A percentile compares a stretch with the other conserved stretches of the same genome.
These are phyloP conservation scores for Corynespora cassiicola DNA, from an alignment of 2,329 filamentous ascomycete genomes.

Conservation along the genomic window DNA sequence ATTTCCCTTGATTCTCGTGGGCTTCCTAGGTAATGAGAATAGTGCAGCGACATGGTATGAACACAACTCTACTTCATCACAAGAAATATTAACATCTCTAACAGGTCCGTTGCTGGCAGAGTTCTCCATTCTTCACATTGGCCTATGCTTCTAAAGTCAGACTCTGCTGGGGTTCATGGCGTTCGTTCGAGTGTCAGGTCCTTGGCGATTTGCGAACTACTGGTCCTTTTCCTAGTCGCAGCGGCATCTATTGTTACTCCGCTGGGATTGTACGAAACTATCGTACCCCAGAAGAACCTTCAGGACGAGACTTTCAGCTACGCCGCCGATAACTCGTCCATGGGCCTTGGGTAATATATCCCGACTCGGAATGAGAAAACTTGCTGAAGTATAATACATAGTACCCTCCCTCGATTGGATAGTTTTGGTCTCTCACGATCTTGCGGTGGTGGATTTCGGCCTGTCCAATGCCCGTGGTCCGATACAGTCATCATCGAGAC, in stretches of 20 bases:
- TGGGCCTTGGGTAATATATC: constrained; percentile 25
- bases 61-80: constrained; percentile 34
- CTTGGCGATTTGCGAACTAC: constrained; percentile 29
- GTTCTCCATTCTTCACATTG: constrained; percentile 51
- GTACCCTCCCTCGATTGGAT: constrained; percentile 12
- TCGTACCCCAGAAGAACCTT: constrained; percentile 25
- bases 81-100: too few relatives aligned
- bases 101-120: constrained; percentile 46
- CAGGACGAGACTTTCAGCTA: constrained; percentile 44
- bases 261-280: constrained; percentile 51
- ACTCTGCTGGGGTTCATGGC: constrained; percentile 38
- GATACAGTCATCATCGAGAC: constrained; percentile 11
- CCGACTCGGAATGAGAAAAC: neutral
- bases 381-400: too few relatives aligned
- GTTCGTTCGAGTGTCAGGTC: constrained; percentile 40
- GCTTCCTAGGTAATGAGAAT: constrained; percentile 13
- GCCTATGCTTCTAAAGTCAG: constrained; percentile 49
- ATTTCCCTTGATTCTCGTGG: constrained; percentile 15
- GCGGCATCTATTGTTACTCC: constrained; percentile 55
- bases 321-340: constrained; percentile 43
- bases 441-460: constrained; percentile 33
- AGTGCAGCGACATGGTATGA: constrained; percentile 18
- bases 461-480: constrained; percentile 29
- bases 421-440: constrained; percentile 44
- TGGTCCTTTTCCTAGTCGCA: constrained; percentile 42